A percentile compares a stretch with the other conserved stretches of the same genome.
phyloP scores from a whole-genome alignment of 805 yeast species.

The Metschnikowia hibisci region DNA sequence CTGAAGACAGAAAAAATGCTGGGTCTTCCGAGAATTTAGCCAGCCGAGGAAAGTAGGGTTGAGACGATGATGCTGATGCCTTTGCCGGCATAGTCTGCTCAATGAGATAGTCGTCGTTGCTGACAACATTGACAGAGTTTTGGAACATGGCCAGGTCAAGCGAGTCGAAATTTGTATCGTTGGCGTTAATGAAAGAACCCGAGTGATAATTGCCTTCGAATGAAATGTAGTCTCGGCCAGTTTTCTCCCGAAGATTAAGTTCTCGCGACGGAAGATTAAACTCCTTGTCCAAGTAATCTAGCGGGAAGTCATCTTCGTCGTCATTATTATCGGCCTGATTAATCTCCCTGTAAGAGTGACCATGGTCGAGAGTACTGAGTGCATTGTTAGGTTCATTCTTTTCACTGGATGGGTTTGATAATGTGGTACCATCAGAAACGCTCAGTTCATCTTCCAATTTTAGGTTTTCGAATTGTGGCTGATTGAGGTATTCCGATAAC shows the following conservation, averaged over 20 bases:
- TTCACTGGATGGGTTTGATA: not conserved
- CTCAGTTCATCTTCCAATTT: conserved; percentile 13
- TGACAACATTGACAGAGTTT: conserved; percentile 28
- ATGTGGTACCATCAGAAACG: not conserved
- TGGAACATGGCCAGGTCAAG: conserved; percentile 21
- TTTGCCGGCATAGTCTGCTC: conserved; percentile 49
- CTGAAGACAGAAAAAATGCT: conserved; percentile 7
- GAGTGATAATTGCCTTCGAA: conserved; percentile 21
- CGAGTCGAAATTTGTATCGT: conserved; percentile 19
- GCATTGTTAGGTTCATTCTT: not conserved
- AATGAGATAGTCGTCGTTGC: conserved; percentile 46
- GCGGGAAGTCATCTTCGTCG: conserved; percentile 65
- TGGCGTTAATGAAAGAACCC: conserved; percentile 14
- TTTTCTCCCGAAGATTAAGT: conserved; percentile 6
- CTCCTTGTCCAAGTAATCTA: conserved; percentile 57
- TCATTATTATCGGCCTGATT: conserved; percentile 14
- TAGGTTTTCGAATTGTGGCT: conserved; percentile 9
- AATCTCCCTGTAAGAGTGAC: not conserved
- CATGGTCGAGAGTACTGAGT: not conserved
- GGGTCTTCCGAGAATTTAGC: conserved; percentile 14
- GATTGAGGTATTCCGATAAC: conserved; percentile 42
- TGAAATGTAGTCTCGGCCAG: conserved; percentile 23
- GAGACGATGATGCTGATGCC: conserved; percentile 13
- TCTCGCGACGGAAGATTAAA: conserved; percentile 11
- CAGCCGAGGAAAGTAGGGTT: conserved; percentile 26